Evolutionary conservation across 2,329 filamentous ascomycete species (phyloP), one percentile per base, ranked within the genome.

Genomic region (Hymenoscyphus fructigenus): DNA sequence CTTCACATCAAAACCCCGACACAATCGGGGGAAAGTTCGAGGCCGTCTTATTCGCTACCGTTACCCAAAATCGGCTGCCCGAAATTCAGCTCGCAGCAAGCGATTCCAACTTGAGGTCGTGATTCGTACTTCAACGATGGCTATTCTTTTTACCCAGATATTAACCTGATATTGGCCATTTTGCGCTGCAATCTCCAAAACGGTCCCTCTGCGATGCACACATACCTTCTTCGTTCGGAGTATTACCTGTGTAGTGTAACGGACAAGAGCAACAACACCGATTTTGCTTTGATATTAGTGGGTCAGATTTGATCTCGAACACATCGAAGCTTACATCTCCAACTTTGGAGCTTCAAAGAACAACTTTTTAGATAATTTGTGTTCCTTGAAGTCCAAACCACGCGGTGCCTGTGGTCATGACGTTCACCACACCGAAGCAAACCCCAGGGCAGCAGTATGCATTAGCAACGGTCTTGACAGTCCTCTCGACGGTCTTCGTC

Each of bases 401-500:
- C 9, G 10, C 20, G 44, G 44, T 12, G 20, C 12, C 23, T 10
- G 20, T 26, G 20, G 44, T 47, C 44, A 47, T 44, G 36, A 32
- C 9, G 9, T 28, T 28, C n/a, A 38, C 26, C 59, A 60, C 26
- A 17, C 26, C 29, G 41, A 26, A 41, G 17, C 38, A 60, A 36
- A 60, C 38, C 32, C 59, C 44, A 34, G 59, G 38, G 15, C 20
- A 34, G 12, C 38, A 50, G 26, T 60, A 60, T 53, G 59, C 41
- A 50, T 17, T 60, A 15, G 41, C 38, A 14, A 53, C 47, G 5
- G 20, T 28, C 14, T 26, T 60, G 44, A 60, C 38, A n/a, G 23
- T 60, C 28, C 20, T 60, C 28, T 20, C 59, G 41, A 50, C 38
- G 5, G 44, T 47, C 17, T 47, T 50, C 23, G 41, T 60, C 17